A percentile compares a stretch with the other conserved stretches of the same genome.
Conservation (phyloP, 352 stramenopile genomes). For the Phytophthora sojae region DNA sequence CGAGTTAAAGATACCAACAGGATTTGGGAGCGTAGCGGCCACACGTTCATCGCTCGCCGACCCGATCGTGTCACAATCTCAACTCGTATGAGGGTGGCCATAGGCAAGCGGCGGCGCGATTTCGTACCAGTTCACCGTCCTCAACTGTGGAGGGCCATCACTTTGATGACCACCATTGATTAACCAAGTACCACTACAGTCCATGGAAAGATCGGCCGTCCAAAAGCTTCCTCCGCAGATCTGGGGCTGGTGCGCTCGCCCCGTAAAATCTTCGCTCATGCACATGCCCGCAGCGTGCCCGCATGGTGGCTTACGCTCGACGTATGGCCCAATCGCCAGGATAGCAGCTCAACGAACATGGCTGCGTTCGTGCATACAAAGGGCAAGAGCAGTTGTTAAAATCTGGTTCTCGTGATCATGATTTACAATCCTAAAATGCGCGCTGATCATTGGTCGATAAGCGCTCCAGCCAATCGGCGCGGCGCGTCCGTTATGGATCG, state of each 20-base stretch:
- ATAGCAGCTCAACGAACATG: background rate
- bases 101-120: background rate
- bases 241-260: background rate
- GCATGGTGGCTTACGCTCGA: background rate
- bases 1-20: background rate
- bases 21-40: background rate
- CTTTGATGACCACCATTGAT: background rate
- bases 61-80: background rate
- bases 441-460: conserved; percentile 14
- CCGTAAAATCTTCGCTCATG: background rate
- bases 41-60: background rate
- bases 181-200: background rate
- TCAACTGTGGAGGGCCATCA: background rate
- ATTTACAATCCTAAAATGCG: conserved; percentile 26
- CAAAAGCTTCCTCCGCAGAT: background rate
- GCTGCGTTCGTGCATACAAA: background rate
- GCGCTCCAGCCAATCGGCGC: background rate
- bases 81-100: background rate
- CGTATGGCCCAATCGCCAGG: background rate
- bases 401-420: conserved; percentile 15
- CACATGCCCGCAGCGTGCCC: background rate
- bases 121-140: too few relatives aligned
- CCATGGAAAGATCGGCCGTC: background rate
- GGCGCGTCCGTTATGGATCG: conserved; percentile 28
- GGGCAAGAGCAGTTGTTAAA: background rate